These are phyloP conservation scores for Plasmodium sp. DNA, from an alignment of 169 alveolate genomes.

Conservation along the genomic window DNA sequence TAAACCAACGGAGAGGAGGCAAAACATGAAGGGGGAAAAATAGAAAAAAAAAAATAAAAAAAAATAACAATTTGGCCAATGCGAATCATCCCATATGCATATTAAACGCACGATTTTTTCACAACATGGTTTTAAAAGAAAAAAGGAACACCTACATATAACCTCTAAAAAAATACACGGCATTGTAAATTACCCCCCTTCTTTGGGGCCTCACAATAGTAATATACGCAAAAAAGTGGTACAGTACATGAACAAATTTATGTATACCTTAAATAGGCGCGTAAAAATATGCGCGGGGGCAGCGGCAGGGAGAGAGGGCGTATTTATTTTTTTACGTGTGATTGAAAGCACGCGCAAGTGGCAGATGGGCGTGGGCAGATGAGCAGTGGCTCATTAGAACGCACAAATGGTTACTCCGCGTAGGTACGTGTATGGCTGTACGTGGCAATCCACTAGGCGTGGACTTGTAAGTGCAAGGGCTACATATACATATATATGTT, in stretches of 20 bases:
- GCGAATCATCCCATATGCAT: background rate
- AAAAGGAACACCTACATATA: background rate
- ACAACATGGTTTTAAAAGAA: background rate
- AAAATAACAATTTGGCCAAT: background rate
- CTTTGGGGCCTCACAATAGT: background rate
- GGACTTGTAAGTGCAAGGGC: background rate
- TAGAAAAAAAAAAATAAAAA: background rate
- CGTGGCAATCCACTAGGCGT: background rate
- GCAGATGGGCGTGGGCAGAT: background rate
- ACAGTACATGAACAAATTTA: background rate
- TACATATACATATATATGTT: too few relatives aligned
- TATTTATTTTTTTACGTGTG: background rate
- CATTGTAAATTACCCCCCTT: background rate
- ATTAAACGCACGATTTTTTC: background rate
- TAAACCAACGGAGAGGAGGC: background rate
- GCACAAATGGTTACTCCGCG: background rate
- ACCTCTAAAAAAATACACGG: background rate
- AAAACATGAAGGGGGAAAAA: background rate
- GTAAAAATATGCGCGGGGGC: background rate
- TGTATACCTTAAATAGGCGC: background rate
- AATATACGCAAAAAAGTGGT: background rate
- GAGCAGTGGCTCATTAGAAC: background rate
- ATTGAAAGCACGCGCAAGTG: background rate
- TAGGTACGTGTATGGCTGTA: background rate
- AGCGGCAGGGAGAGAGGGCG: background rate